Percentiles rank a stretch among this genome's conserved stretches.
Evolutionary conservation across 148 eudicot species (phyloP).

Genomic region (Camellia sinensis): DNA sequence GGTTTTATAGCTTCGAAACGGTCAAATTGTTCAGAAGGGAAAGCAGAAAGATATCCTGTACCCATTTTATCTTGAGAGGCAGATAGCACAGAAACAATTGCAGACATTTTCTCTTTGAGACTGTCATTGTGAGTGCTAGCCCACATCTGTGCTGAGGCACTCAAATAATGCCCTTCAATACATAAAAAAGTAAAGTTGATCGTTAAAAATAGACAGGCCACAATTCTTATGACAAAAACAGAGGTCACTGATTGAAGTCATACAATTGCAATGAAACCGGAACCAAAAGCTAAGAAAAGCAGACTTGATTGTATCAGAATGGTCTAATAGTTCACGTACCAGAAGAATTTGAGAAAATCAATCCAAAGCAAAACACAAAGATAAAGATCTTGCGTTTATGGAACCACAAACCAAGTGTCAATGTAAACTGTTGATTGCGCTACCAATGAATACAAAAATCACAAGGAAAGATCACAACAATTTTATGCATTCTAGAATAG

Average conservation of each 20-base stretch:
- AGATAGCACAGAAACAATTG: conserved; percentile 63
- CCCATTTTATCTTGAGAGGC: conserved; percentile 74
- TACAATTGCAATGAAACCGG: background rate
- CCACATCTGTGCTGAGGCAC: conserved; percentile 97
- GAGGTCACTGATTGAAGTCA: background rate
- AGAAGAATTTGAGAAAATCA: background rate
- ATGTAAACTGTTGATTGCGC: background rate
- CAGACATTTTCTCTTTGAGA: conserved; percentile 55
- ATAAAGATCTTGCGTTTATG: background rate
- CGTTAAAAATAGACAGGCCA: background rate
- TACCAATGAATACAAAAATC: background rate
- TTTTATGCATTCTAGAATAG: background rate
- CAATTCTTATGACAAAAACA: background rate
- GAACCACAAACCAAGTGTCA: background rate
- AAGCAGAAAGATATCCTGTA: conserved; percentile 92
- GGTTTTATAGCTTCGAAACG: conserved; percentile 68
- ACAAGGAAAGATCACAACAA: background rate
- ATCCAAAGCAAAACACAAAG: background rate
- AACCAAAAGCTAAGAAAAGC: background rate
- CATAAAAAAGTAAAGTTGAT: background rate
- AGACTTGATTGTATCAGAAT: background rate
- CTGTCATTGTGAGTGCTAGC: conserved; percentile 80
- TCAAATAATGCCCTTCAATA: conserved; percentile 85
- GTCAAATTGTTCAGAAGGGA: conserved; percentile 77
- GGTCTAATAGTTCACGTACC: too few relatives aligned